Percentiles rank a stretch among this genome's conserved stretches.
These are phyloP conservation scores for Phytophthora idaei DNA, from an alignment of 352 stramenopile genomes.

Conservation along the genomic window DNA sequence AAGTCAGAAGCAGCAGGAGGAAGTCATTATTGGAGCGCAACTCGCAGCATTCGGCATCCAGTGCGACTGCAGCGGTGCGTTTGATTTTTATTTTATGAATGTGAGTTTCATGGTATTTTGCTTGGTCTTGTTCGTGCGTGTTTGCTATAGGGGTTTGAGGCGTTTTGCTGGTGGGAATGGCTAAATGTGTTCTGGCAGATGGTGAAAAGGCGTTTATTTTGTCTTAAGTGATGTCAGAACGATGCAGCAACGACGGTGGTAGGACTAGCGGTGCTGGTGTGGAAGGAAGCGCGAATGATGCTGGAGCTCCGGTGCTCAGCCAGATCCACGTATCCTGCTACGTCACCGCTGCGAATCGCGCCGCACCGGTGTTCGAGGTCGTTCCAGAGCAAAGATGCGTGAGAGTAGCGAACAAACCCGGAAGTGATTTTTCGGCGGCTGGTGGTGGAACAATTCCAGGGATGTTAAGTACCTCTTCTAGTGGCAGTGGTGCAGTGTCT, in stretches of 20 bases:
- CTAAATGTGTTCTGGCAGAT: slow-evolving; percentile 17
- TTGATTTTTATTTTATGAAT: slow-evolving; percentile 47
- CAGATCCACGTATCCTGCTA: slow-evolving; percentile 74
- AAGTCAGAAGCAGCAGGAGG: slow-evolving; percentile 20
- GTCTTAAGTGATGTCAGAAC: slow-evolving; percentile 5
- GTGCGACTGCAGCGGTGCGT: slow-evolving; percentile 26
- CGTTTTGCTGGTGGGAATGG: neutral
- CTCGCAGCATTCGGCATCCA: slow-evolving; percentile 15
- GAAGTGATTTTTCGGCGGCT: slow-evolving; percentile 13
- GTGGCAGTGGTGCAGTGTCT: neutral
- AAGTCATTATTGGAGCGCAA: slow-evolving; percentile 39
- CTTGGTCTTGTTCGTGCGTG: slow-evolving; percentile 1
- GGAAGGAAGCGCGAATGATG: slow-evolving; percentile 5
- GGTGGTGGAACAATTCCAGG: neutral
- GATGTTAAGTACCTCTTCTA: neutral
- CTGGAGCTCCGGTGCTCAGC: slow-evolving; percentile 26
- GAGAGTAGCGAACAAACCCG: slow-evolving; percentile 45
- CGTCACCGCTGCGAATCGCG: slow-evolving; percentile 71
- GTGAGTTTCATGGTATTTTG: slow-evolving; percentile 25
- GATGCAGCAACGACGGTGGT: neutral
- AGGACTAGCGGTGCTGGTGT: neutral
- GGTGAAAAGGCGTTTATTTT: slow-evolving; percentile 11
- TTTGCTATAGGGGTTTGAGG: neutral
- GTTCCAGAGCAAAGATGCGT: slow-evolving; percentile 49
- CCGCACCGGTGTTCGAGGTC: slow-evolving; percentile 66